phyloP scores from a whole-genome alignment of 2,329 filamentous ascomycete species.

The Bisporella sp. region DNA sequence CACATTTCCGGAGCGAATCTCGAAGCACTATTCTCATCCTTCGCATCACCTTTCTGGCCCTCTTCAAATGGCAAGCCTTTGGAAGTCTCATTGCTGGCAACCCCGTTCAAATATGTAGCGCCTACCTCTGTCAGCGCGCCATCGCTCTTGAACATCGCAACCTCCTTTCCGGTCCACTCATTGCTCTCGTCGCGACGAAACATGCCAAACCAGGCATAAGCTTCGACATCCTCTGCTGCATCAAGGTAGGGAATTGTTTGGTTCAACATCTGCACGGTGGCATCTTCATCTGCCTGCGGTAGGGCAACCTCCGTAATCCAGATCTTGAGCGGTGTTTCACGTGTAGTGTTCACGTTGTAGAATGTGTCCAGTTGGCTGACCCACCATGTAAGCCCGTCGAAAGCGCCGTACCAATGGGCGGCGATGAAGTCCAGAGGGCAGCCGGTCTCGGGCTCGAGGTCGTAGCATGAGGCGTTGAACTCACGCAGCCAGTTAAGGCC shows the following conservation, averaged over 20 bases:
- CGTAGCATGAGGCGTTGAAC: conserved; percentile 58
- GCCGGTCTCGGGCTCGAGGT: conserved; percentile 33
- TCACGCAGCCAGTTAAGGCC: conserved; percentile 61
- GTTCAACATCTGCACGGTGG: conserved; percentile 63
- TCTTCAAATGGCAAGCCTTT: not conserved
- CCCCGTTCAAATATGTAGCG: conserved; percentile 62
- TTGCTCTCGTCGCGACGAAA: conserved; percentile 66
- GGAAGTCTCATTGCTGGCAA: conserved; percentile 32
- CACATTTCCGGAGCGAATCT: no score
- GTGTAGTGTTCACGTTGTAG: conserved; percentile 25
- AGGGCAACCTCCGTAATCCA: conserved; percentile 77
- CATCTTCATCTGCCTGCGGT: conserved; percentile 43
- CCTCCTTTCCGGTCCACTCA: conserved; percentile 57
- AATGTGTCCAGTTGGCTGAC: conserved; percentile 22
- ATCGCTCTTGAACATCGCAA: conserved; percentile 59
- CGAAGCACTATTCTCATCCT: not conserved
- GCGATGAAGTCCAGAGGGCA: conserved; percentile 59
- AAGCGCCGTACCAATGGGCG: conserved; percentile 61
- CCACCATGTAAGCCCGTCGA: conserved; percentile 29
- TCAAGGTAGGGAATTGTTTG: conserved; percentile 61
- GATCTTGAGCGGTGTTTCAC: conserved; percentile 54
- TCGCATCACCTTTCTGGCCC: not conserved
- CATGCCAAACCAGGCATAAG: conserved; percentile 48
- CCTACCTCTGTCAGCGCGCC: conserved; percentile 71
- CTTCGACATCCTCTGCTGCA: conserved; percentile 50